Percentiles rank a stretch among this genome's conserved stretches.
Conservation (phyloP, 768 basidiomycete species). For the Pleurotus salmoneostramineus region DNA sequence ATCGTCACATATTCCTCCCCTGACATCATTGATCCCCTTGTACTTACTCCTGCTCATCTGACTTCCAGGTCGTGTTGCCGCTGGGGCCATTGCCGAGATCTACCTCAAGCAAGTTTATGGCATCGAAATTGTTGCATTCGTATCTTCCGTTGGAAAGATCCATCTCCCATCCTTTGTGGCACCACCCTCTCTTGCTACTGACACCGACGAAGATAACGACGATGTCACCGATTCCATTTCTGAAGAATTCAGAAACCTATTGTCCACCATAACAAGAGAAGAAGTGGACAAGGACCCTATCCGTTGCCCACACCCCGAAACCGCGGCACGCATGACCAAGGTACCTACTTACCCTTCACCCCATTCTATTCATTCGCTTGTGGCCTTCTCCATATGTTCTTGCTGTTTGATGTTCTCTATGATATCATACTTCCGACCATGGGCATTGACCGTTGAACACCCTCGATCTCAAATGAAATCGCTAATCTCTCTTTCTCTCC, state of each 20-base stretch:
- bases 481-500: slow-evolving; percentile 1
- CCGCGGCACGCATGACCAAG: slow-evolving; percentile 87
- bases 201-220: slow-evolving; percentile 50
- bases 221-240: slow-evolving; percentile 72
- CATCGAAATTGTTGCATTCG: slow-evolving; percentile 95
- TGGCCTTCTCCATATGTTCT: not conserved
- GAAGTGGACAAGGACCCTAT: slow-evolving; percentile 86
- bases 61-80: slow-evolving; percentile 83
- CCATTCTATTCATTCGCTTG: not conserved
- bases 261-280: slow-evolving; percentile 77
- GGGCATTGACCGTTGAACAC: not conserved
- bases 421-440: not conserved
- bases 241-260: slow-evolving; percentile 77
- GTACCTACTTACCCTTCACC: slow-evolving; percentile 31
- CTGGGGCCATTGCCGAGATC: slow-evolving; percentile 96
- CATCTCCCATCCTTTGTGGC: slow-evolving; percentile 59
- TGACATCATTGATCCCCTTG: not conserved
- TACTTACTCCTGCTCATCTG: not conserved
- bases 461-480: slow-evolving; percentile 4
- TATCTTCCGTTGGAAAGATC: slow-evolving; percentile 93
- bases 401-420: not conserved
- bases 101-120: slow-evolving; percentile 86
- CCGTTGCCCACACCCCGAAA: slow-evolving; percentile 87
- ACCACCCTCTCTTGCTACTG: slow-evolving; percentile 31
- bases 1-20: slow-evolving; percentile 9